These are phyloP conservation scores for Vanilla planifolia DNA, from an alignment of 106 monocot species.

Conservation along the genomic window DNA sequence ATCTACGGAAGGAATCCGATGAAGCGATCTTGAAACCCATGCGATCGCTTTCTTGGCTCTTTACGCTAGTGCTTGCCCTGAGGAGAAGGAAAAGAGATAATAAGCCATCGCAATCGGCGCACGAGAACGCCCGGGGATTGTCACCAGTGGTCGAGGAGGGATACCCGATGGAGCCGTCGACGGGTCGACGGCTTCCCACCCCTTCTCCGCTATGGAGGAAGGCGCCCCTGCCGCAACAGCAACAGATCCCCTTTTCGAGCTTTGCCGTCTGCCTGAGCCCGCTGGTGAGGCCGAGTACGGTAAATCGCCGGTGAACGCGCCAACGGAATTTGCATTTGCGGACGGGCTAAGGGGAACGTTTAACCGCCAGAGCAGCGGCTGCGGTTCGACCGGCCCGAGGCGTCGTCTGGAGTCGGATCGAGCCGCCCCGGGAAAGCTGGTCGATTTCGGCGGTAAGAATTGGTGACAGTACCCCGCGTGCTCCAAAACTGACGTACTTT, in stretches of 20 bases:
- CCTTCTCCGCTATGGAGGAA: no score
- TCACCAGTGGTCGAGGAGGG: conserved; percentile 23
- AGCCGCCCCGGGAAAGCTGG: conserved; percentile 57
- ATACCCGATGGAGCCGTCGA: no score
- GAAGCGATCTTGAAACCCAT: neutral
- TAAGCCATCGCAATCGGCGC: neutral
- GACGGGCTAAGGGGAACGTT: conserved; percentile 19
- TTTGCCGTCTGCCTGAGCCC: conserved; percentile 63
- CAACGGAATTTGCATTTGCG: conserved; percentile 5
- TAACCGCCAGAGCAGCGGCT: conserved; percentile 11
- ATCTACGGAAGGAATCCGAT: neutral
- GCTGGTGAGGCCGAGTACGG: conserved; percentile 36
- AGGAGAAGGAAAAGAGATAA: conserved; percentile 23
- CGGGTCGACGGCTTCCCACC: no score
- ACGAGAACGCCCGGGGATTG: conserved; percentile 19
- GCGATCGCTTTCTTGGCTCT: conserved; percentile 30
- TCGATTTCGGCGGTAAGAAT: conserved; percentile 39
- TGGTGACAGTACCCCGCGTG: no score
- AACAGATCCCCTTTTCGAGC: conserved; percentile 13
- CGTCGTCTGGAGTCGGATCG: conserved; percentile 14
- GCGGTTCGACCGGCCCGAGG: neutral
- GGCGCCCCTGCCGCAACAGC: no score
- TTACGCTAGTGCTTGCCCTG: conserved; percentile 5
- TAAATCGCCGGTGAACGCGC: conserved; percentile 9
- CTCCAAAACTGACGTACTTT: no score